Conservation (phyloP, 2,329 filamentous ascomycete genomes). For the Clonostachys chloroleuca region DNA sequence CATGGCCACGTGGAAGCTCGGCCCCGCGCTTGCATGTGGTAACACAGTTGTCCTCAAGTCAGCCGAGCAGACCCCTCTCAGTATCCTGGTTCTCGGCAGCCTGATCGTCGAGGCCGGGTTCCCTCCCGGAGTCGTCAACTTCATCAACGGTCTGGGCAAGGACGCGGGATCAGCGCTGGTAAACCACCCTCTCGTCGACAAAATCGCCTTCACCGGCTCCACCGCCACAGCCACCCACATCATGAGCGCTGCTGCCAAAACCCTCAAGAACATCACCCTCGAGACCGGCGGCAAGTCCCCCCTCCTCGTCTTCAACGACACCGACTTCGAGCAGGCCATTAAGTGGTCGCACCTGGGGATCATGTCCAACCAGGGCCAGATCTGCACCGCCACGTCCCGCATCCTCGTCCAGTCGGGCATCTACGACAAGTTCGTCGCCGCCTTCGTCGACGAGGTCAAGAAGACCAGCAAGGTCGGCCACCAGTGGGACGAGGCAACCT, state of each 20-base stretch:
- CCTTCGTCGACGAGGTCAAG: slow-evolving; percentile 50
- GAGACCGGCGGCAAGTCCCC: slow-evolving; percentile 58
- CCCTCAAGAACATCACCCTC: slow-evolving; percentile 52
- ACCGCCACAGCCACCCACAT: slow-evolving; percentile 63
- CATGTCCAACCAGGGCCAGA: slow-evolving; percentile 49
- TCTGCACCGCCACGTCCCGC: slow-evolving; percentile 51
- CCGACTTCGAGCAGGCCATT: slow-evolving; percentile 55
- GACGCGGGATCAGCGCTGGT: slow-evolving; percentile 62
- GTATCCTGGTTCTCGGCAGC: slow-evolving; percentile 53
- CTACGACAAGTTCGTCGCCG: slow-evolving; percentile 52
- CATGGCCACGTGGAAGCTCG: slow-evolving; percentile 72
- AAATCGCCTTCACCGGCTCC: slow-evolving; percentile 69
- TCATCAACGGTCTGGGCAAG: slow-evolving; percentile 62
- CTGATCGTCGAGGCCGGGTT: slow-evolving; percentile 67
- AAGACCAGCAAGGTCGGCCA: slow-evolving; percentile 25
- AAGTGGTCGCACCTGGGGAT: slow-evolving; percentile 35
- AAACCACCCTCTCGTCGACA: slow-evolving; percentile 59
- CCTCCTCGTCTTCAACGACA: slow-evolving; percentile 53
- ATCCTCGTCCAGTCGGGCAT: slow-evolving; percentile 50
- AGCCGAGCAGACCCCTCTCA: slow-evolving; percentile 58
- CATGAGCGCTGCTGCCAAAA: slow-evolving; percentile 60
- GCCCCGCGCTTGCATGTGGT: slow-evolving; percentile 56
- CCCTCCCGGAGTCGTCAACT: slow-evolving; percentile 67
- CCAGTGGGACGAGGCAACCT: slow-evolving; percentile 17
- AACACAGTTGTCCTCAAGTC: slow-evolving; percentile 58